phyloP scores from a whole-genome alignment of 106 monocot species.

The Dioscorea zingiberensis region DNA sequence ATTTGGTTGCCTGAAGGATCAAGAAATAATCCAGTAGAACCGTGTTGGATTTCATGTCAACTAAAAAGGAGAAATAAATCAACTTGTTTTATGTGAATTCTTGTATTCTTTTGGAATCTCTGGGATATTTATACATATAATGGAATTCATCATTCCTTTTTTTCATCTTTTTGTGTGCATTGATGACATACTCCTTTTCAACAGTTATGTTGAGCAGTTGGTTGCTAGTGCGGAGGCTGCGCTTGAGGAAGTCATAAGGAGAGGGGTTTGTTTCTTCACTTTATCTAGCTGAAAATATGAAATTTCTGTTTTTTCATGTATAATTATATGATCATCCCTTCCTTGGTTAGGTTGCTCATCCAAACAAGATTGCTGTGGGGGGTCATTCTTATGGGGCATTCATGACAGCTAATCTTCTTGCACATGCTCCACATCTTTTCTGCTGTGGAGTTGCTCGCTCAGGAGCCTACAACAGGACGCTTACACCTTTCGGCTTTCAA shows the following conservation, averaged over 20 bases:
- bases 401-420: slow-evolving; percentile 94
- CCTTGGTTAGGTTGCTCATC: slow-evolving; percentile 74
- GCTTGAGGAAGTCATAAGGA: slow-evolving; percentile 76
- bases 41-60: no score
- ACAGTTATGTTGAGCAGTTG: slow-evolving; percentile 96
- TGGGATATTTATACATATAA: no score
- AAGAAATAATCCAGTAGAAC: no score
- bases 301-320: not conserved
- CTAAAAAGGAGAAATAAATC: no score
- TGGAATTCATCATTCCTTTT: no score
- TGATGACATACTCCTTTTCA: no score
- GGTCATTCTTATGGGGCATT: slow-evolving; percentile 99
- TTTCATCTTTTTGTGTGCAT: no score
- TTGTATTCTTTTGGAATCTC: no score
- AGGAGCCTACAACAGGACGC: slow-evolving; percentile 93
- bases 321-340: slow-evolving; percentile 2
- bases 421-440: slow-evolving; percentile 98
- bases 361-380: slow-evolving; percentile 88
- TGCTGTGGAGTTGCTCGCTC: slow-evolving; percentile 93
- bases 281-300: not conserved
- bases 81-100: no score
- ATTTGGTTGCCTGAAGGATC: no score
- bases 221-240: slow-evolving; percentile 97
- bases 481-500: slow-evolving; percentile 99
- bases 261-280: slow-evolving; percentile 53